These are phyloP conservation scores for Crotalaria pallida DNA, from an alignment of 306 rosid genomes.

Conservation along the genomic window DNA sequence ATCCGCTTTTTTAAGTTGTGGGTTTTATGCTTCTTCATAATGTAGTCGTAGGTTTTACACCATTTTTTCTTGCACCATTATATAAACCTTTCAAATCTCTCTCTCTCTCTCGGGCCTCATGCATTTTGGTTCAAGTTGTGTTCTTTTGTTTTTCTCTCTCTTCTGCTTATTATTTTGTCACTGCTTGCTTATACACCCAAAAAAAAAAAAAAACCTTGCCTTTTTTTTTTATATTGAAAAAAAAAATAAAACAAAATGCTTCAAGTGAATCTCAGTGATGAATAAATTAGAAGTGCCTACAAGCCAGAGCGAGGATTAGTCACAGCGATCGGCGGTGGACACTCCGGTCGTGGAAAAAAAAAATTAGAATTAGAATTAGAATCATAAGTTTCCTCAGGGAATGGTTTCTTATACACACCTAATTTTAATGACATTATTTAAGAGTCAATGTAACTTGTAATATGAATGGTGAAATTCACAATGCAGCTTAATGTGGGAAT, in stretches of 20 bases:
- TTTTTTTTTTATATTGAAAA: too few relatives aligned
- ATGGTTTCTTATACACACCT: neutral
- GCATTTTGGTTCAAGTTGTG: neutral
- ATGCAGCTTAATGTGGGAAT: slow-evolving; percentile 12
- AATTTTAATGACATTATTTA: neutral
- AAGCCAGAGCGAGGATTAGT: too few relatives aligned
- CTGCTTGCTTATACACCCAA: neutral
- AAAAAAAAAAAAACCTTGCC: neutral
- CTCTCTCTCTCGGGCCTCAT: neutral
- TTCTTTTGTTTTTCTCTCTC: neutral
- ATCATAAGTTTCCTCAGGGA: neutral
- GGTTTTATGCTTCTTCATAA: neutral
- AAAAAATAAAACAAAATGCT: too few relatives aligned
- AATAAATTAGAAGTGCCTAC: too few relatives aligned
- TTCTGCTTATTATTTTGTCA: neutral
- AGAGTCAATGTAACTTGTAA: neutral
- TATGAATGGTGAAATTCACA: neutral
- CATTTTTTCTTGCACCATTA: neutral
- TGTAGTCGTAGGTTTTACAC: neutral
- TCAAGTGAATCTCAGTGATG: slow-evolving; percentile 1
- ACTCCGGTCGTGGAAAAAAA: too few relatives aligned
- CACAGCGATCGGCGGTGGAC: too few relatives aligned
- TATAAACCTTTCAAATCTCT: neutral
- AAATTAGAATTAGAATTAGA: too few relatives aligned
- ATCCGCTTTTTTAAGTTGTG: neutral